A percentile compares a stretch with the other conserved stretches of the same genome.
phyloP scores from a whole-genome alignment of 2,329 filamentous ascomycete genomes.

The Rhinocladiella mackenziei region DNA sequence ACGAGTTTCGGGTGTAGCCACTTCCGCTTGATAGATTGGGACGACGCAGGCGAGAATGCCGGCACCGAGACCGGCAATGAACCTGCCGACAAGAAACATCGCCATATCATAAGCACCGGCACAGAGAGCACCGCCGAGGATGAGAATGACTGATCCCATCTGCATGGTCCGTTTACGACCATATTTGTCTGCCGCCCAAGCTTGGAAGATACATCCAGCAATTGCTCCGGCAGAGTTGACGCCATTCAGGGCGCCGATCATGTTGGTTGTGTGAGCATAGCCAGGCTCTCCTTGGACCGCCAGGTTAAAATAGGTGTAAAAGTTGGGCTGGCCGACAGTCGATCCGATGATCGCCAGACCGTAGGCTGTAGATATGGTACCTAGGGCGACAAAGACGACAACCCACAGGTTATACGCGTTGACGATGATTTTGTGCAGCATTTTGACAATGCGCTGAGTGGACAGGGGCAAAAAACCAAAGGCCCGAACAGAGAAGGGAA shows the following conservation, averaged over 20 bases:
- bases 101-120: conserved; percentile 38
- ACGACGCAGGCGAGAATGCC: conserved; percentile 41
- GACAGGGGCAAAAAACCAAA: neutral
- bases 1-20: conserved; percentile 26
- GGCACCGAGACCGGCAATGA: conserved; percentile 44
- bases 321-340: conserved; percentile 45
- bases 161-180: conserved; percentile 42
- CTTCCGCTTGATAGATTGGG: conserved; percentile 26
- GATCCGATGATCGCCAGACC: conserved; percentile 40
- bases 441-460: conserved; percentile 1
- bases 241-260: conserved; percentile 45
- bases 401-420: conserved; percentile 36
- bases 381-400: conserved; percentile 36
- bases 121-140: conserved; percentile 36
- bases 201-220: conserved; percentile 36
- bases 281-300: conserved; percentile 38
- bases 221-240: conserved; percentile 43
- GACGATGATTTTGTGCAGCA: conserved; percentile 23
- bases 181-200: conserved; percentile 39
- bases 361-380: conserved; percentile 35
- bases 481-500: neutral
- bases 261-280: conserved; percentile 41
- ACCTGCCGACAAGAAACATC: conserved; percentile 24
- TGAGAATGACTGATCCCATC: conserved; percentile 20
- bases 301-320: conserved; percentile 43